Base-by-base conservation (phyloP, 2,329 filamentous ascomycete species). In the Graphilbum ipis-grandicollis region DNA sequence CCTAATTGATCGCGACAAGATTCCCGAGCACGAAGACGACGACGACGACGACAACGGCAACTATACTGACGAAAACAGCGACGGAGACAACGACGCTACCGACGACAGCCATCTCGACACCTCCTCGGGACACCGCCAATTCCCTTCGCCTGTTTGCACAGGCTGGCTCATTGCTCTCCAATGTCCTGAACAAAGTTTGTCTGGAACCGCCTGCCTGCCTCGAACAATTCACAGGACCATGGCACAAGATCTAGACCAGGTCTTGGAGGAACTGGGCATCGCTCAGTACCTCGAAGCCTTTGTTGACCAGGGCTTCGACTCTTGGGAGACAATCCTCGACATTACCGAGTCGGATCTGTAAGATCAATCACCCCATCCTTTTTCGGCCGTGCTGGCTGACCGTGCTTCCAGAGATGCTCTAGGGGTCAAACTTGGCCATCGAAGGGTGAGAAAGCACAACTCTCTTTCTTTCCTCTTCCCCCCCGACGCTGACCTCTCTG, bases 331-430 rank as follows among this genome's bases (percentile, higher is more conserved):
- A 1, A 75, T 88, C 38, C 63, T 85, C 35, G 81, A 88, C 50
- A 85, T 90, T 37, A 84, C 81, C 42, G 82, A 88, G 55, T 80
- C 79, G 19, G 82, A 90, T 50, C 63, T 90, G 78, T 84, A 22
- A 19, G 29, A 13, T 37, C 31, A 19, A 18, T 18, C 22, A n/a
- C n/a, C n/a, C n/a, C 32, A 13, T 31, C 19, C 12, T 33, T 17
- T 32, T 31, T 23, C 15, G 18, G 6, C 8, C 7, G 4, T 18
- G 5, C n/a, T 14, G 8, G 23, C 5, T 15, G 10, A 12, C 17
- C 30, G 13, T 9, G 13, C 22, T 33, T 31, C 40, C 26, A 82
- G 77, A 42, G 79, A 82, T 58, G 67, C 68, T 30, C 62, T 90
- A 37, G 75, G 72, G 39, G 79, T 90, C 37, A 86, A 86, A 52